Evolutionary conservation across 768 basidiomycete species (phyloP).

Genomic region (Lactarius psammicola): DNA sequence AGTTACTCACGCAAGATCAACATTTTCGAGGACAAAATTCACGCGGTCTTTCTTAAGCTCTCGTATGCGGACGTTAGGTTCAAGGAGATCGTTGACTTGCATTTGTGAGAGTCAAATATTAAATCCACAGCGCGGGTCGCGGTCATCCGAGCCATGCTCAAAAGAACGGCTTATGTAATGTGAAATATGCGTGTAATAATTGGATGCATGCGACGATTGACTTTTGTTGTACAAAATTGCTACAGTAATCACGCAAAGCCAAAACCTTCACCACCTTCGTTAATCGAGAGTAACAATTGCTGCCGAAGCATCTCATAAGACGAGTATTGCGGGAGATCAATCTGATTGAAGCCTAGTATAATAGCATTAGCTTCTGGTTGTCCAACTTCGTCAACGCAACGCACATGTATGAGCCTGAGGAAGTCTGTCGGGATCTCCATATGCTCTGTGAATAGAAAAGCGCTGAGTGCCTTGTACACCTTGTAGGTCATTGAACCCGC

Average conservation of each 20-base stretch:
- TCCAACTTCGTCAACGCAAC: constrained; percentile 33
- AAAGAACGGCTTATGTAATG: constrained; percentile 21
- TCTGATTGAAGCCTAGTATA: constrained; percentile 82
- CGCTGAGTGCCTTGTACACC: constrained; percentile 91
- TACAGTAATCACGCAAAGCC: constrained; percentile 59
- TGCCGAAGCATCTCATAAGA: constrained; percentile 96
- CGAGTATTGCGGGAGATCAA: constrained; percentile 91
- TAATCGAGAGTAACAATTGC: constrained; percentile 87
- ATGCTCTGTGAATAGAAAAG: constrained; percentile 94
- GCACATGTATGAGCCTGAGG: constrained; percentile 89
- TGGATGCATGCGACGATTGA: background rate
- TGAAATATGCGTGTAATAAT: background rate
- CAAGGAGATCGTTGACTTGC: constrained; percentile 42
- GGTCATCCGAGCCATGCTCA: background rate
- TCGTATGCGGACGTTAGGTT: constrained; percentile 78
- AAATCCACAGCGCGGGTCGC: background rate
- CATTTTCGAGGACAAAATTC: constrained; percentile 92
- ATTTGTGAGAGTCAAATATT: constrained; percentile 28
- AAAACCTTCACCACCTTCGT: constrained; percentile 95
- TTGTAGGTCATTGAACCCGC: constrained; percentile 93
- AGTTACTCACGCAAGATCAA: constrained; percentile 82
- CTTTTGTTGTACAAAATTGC: constrained; percentile 11
- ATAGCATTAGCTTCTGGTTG: constrained; percentile 20
- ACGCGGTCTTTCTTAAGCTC: constrained; percentile 82
- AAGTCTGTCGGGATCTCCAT: constrained; percentile 78